Conservation (phyloP, 495 filamentous ascomycete genomes). For the Lineolata rhizophorae region DNA sequence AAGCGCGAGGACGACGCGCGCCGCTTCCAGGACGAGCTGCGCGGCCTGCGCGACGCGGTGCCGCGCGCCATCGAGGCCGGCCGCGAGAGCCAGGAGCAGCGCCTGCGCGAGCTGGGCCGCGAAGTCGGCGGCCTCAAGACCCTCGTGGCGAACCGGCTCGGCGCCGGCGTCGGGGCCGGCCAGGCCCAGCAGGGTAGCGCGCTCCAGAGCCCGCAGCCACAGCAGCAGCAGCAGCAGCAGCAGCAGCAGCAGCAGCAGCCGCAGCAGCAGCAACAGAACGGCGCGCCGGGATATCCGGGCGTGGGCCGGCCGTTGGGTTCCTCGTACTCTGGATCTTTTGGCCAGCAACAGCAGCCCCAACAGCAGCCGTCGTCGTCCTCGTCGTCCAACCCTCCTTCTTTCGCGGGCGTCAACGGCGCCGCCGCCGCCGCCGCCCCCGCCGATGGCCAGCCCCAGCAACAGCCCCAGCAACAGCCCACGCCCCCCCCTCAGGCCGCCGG, state of each 20-base stretch:
- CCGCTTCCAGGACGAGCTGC: constrained; percentile 68
- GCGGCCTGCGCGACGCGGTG: constrained; percentile 57
- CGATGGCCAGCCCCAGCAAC: neutral
- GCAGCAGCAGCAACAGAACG: no score
- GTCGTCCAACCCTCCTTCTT: neutral
- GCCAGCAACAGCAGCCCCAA: neutral
- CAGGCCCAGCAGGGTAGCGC: neutral
- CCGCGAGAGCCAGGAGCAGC: constrained; percentile 58
- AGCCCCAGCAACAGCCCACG: no score
- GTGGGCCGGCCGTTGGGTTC: no score
- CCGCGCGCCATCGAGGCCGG: constrained; percentile 74
- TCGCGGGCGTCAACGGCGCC: no score
- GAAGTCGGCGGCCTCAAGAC: constrained; percentile 88
- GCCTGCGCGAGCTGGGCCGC: constrained; percentile 61
- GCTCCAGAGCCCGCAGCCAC: neutral
- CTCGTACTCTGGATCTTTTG: no score
- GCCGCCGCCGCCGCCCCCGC: constrained; percentile 13
- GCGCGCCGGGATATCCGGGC: no score
- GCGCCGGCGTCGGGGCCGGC: constrained; percentile 19
- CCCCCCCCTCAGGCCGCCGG: constrained; percentile 4
- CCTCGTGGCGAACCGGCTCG: constrained; percentile 61
- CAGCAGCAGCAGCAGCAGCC: no score
- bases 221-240: no score
- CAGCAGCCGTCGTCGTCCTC: neutral
- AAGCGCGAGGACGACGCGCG: constrained; percentile 69